Percentiles rank a stretch among this genome's conserved stretches.
phyloP scores from a whole-genome alignment of 2,329 filamentous ascomycete genomes.

The Chaetomiaceae sp. region DNA sequence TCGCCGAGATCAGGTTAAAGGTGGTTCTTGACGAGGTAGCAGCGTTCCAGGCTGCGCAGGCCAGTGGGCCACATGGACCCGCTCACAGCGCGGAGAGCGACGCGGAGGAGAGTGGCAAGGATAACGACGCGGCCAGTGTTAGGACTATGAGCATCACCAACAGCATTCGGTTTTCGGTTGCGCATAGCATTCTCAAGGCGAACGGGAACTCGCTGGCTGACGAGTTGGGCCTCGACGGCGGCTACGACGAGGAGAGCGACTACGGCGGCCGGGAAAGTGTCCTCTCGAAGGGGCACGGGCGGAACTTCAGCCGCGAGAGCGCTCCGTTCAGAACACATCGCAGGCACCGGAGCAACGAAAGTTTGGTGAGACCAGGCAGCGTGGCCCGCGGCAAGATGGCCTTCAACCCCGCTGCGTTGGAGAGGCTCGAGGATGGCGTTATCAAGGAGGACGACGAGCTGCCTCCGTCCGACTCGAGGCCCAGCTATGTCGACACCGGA shows the following conservation, averaged over 20 bases:
- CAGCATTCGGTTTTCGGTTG: constrained; percentile 66
- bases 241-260: constrained; percentile 66
- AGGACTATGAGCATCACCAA: constrained; percentile 67
- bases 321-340: constrained; percentile 43
- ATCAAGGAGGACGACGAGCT: constrained; percentile 44
- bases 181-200: constrained; percentile 52
- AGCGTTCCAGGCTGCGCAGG: constrained; percentile 55
- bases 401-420: constrained; percentile 49
- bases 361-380: constrained; percentile 49
- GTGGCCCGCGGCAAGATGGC: constrained; percentile 47
- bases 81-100: constrained; percentile 46
- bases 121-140: constrained; percentile 67
- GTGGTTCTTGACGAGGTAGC: constrained; percentile 79
- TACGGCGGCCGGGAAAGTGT: constrained; percentile 62
- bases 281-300: constrained; percentile 47
- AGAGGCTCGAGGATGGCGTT: constrained; percentile 47
- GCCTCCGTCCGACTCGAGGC: constrained; percentile 31
- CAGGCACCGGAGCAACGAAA: constrained; percentile 54
- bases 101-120: constrained; percentile 53
- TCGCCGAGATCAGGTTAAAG: constrained; percentile 84
- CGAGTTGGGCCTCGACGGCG: constrained; percentile 80
- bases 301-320: constrained; percentile 54
- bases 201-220: constrained; percentile 78
- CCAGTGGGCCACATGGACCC: constrained; percentile 22
- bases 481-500: constrained; percentile 65